Evolutionary conservation across 2,329 filamentous ascomycete genomes (phyloP), one percentile per base, ranked within the genome.

Genomic region (Monilinia vaccinii-corymbosi): DNA sequence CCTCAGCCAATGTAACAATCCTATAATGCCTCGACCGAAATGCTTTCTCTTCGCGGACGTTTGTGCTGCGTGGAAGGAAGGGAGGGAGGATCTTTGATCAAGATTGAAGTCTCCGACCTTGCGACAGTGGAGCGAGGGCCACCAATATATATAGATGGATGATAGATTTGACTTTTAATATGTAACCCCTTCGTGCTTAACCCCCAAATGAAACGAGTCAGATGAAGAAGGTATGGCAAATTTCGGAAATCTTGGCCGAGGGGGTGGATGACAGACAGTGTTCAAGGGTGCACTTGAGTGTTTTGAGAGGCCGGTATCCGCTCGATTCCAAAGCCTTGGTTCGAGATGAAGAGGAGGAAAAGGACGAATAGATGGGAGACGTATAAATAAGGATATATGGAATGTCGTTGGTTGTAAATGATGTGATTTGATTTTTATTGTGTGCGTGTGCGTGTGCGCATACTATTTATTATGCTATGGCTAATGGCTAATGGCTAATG

Each of bases 1-100:
- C 58, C 47, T 58, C 58, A 38, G 32, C 50, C 36, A 59, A 59
- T 59, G 40, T 42, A 52, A 53, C 56, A 59, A 44, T 52, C 28
- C 56, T 36, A 28, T 28, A 21, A 46, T n/a, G 11, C 18, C 32
- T 32, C 25, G 18, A 7, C 50, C 44, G 38, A 53, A 53, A 53
- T 53, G 38, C 42, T n/a, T 31, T 25, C 21, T 40, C n/a, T 31
- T 21, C 10, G 46, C 44, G 21, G 7, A 34, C 11, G 21, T 32
- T 18, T 58, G 45, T 40, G 40, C 8, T 25, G 32, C 34, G 18
- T 47, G 16, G 23, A n/a, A n/a, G 21, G 25, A 32, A 13, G 14
- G 32, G 40, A 25, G 31, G 55, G 49, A 50, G 5, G 44, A 57
- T 21, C 46, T 51, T 44, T 51, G 56, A 51, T 32, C 46, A 40